Percentiles rank a stretch among this genome's conserved stretches.
Conservation (phyloP, 495 filamentous ascomycete genomes). For the Hypoxylon cercidicola region DNA sequence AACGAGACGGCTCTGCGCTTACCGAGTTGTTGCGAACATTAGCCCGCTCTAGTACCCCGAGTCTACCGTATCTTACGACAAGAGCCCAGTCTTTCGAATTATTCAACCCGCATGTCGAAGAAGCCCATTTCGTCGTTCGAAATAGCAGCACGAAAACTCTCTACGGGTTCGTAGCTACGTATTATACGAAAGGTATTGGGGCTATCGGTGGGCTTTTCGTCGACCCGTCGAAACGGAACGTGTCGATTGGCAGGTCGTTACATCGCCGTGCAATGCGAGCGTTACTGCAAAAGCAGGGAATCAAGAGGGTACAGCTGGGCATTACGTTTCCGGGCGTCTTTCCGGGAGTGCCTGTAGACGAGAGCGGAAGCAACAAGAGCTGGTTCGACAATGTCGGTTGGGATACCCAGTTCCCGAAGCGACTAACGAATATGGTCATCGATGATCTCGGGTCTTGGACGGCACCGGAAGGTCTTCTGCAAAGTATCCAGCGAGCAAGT, state of each 20-base stretch:
- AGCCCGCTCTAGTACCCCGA: constrained; percentile 64
- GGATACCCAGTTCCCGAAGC: constrained; percentile 61
- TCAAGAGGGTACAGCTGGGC: constrained; percentile 82
- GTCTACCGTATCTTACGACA: constrained; percentile 71
- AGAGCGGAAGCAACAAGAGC: constrained; percentile 59
- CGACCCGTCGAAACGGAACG: constrained; percentile 81
- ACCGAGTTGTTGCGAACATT: constrained; percentile 73
- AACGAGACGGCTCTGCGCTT: constrained; percentile 76
- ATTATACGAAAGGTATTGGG: constrained; percentile 77
- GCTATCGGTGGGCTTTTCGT: constrained; percentile 87
- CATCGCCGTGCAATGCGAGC: constrained; percentile 80
- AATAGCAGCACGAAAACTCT: constrained; percentile 88
- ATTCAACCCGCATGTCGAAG: constrained; percentile 71
- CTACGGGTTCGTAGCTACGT: constrained; percentile 90
- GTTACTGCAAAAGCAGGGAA: constrained; percentile 70
- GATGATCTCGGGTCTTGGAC: constrained; percentile 75
- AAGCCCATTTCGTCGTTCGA: constrained; percentile 88
- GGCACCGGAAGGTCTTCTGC: constrained; percentile 76
- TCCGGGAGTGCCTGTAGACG: constrained; percentile 75
- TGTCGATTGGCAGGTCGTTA: constrained; percentile 86
- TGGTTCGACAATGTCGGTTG: constrained; percentile 65
- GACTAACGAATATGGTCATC: constrained; percentile 69
- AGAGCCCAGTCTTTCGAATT: constrained; percentile 80
- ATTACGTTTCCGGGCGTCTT: constrained; percentile 81
- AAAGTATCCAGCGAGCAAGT: constrained; percentile 73